phyloP scores from a whole-genome alignment of 805 yeast genomes.

The Jamesozyma piceae region DNA sequence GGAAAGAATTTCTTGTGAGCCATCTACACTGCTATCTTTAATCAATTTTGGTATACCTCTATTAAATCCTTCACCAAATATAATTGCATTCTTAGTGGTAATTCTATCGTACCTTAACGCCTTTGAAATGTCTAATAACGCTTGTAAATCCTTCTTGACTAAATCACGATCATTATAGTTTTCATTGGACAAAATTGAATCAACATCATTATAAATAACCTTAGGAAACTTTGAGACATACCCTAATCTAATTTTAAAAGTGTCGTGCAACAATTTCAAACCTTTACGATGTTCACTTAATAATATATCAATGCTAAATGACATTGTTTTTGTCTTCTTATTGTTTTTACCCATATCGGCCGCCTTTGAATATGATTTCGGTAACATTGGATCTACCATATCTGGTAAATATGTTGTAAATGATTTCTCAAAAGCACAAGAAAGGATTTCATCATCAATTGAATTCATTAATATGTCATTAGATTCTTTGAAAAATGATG shows the following conservation, averaged over 20 bases:
- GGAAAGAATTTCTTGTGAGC: constrained; percentile 7
- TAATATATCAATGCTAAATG: constrained; percentile 33
- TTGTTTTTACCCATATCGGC: constrained; percentile 44
- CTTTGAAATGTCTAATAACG: constrained; percentile 25
- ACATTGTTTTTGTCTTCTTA: constrained; percentile 38
- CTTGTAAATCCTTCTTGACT: constrained; percentile 29
- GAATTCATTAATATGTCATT: constrained; percentile 1
- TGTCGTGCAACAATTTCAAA: constrained; percentile 16
- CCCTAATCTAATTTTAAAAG: constrained; percentile 34
- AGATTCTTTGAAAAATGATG: constrained; percentile 41
- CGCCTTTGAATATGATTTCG: constrained; percentile 40
- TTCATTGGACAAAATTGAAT: constrained; percentile 35
- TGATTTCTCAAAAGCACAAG: constrained; percentile 51
- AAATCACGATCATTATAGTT: constrained; percentile 1
- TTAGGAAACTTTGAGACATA: constrained; percentile 38
- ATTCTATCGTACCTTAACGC: constrained; percentile 25
- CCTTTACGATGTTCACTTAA: constrained; percentile 21
- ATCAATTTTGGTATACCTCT: constrained; percentile 17
- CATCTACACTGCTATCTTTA: constrained; percentile 6
- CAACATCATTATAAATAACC: constrained; percentile 57
- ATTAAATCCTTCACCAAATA: constrained; percentile 32
- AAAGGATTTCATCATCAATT: constrained; percentile 32
- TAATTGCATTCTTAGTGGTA: constrained; percentile 32
- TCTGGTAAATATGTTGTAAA: constrained; percentile 70
- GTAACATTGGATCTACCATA: constrained; percentile 59